Conservation (phyloP, 2,329 filamentous ascomycete genomes). For the Monosporascus sp. region DNA sequence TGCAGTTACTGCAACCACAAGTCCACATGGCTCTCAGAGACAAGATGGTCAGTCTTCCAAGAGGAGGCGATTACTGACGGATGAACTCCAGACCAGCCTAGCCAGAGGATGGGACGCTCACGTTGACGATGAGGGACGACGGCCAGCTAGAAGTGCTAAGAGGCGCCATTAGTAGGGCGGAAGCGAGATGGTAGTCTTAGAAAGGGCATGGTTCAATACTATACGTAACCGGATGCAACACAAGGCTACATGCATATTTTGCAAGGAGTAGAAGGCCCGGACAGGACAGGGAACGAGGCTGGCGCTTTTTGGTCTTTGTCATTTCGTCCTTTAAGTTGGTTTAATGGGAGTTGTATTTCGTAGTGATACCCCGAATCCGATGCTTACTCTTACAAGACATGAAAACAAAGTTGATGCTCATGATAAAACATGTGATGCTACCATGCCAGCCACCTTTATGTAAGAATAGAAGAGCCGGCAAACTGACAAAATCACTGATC, state of each 20-base stretch:
- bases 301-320: too few species aligned
- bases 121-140: conserved; percentile 14
- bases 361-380: too few species aligned
- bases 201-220: neutral
- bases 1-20: neutral
- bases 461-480: too few species aligned
- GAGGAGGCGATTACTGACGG: conserved; percentile 7
- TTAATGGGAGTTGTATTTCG: too few species aligned
- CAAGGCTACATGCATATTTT: neutral
- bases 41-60: neutral
- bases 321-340: too few species aligned
- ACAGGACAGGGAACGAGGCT: too few species aligned
- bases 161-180: neutral
- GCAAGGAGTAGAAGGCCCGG: neutral
- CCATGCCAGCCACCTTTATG: too few species aligned
- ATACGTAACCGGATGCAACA: neutral
- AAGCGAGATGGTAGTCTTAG: neutral
- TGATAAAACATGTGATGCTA: too few species aligned
- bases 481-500: too few species aligned
- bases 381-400: too few species aligned
- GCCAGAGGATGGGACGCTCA: conserved; percentile 13
- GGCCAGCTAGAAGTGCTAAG: conserved; percentile 7
- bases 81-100: conserved; percentile 11
- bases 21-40: neutral
- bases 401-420: too few species aligned